phyloP scores from a whole-genome alignment of 352 stramenopile genomes.

The Pythium monospermum region DNA sequence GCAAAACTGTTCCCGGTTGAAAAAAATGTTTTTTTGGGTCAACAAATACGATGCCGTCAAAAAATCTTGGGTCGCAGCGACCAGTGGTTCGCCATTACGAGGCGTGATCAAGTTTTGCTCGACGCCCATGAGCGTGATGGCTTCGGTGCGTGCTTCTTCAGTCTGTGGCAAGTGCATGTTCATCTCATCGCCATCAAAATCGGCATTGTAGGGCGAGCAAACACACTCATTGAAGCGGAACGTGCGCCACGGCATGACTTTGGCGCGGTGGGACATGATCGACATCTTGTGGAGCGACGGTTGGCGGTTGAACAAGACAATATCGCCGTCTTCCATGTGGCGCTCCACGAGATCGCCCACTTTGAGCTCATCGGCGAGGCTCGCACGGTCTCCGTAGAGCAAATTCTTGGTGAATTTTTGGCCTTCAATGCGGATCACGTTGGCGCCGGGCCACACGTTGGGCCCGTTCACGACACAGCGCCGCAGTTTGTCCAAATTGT shows the following conservation, averaged over 20 bases:
- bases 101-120: constrained; percentile 97
- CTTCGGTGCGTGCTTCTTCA: constrained; percentile 97
- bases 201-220: constrained; percentile 98
- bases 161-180: constrained; percentile 99
- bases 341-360: constrained; percentile 98
- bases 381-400: constrained; percentile 92
- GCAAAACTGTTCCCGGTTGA: constrained; percentile 96
- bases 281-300: constrained; percentile 99
- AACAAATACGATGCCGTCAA: constrained; percentile 97
- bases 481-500: constrained; percentile 97
- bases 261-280: constrained; percentile 94
- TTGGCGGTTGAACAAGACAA: constrained; percentile 99
- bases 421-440: constrained; percentile 86
- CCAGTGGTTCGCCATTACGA: constrained; percentile 96
- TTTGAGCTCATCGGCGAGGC: constrained; percentile 91
- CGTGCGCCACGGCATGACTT: constrained; percentile 96
- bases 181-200: constrained; percentile 99
- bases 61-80: constrained; percentile 99
- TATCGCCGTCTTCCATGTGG: constrained; percentile 98
- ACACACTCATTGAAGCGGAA: constrained; percentile 99
- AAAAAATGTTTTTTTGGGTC: constrained; percentile 99
- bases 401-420: constrained; percentile 90
- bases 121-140: constrained; percentile 96
- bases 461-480: constrained; percentile 95
- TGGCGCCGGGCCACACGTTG: constrained; percentile 95